Conservation (phyloP, 345 rosid species). For the Excoecaria cochinchinensis region DNA sequence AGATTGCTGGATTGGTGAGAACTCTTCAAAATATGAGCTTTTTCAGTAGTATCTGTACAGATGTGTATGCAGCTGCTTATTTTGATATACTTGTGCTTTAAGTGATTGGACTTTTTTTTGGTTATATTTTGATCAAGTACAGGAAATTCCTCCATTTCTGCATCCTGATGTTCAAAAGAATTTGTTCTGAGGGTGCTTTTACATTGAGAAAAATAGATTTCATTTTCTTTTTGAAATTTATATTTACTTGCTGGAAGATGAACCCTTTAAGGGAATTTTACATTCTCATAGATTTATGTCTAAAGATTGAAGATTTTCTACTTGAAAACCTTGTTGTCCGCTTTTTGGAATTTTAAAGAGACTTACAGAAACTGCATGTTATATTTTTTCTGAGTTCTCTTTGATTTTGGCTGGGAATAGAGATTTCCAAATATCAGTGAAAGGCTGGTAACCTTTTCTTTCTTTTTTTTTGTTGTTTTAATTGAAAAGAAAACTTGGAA, state of each 20-base stretch:
- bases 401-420: too few species aligned
- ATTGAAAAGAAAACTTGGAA: not conserved
- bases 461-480: not conserved
- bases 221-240: not conserved
- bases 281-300: too few species aligned
- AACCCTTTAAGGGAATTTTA: not conserved
- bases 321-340: not conserved
- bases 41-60: not conserved
- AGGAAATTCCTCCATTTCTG: not conserved
- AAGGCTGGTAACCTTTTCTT: too few species aligned
- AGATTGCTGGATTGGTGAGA: slow-evolving; percentile 93
- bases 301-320: not conserved
- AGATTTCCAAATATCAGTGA: too few species aligned
- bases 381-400: not conserved
- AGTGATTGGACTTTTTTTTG: not conserved
- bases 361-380: not conserved
- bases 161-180: not conserved
- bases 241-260: not conserved
- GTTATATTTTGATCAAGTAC: not conserved
- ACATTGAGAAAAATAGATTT: not conserved
- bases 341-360: not conserved
- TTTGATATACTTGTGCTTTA: not conserved
- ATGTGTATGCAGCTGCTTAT: slow-evolving; percentile 1
- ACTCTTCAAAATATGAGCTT: slow-evolving; percentile 12
- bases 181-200: not conserved